Evolutionary conservation across 345 rosid species (phyloP), one percentile per base, ranked within the genome.

Genomic region (Populus nigra): DNA sequence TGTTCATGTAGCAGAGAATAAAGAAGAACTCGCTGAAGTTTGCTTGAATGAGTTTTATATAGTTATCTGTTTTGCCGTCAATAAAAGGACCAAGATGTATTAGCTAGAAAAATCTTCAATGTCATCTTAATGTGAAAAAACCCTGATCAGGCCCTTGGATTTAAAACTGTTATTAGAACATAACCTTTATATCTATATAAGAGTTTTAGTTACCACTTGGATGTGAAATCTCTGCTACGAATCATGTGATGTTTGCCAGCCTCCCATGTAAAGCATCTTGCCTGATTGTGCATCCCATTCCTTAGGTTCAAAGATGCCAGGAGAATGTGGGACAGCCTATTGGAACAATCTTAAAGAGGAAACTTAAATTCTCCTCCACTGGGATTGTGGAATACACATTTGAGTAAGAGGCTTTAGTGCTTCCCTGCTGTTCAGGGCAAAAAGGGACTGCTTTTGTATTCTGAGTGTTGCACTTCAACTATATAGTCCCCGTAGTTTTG

Each of bases 351-450:
- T 47, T 76, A 23, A 63, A n/a, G n/a, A 20, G 59, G 68, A 8
- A 63, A 63, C 69, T 33, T 36, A 11, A 41, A 31, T 72, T 50
- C 10, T 65, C 69, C 38, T 47, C 15, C 62, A 50, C n/a, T 57
- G 50, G 66, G 69, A 76, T 70, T 79, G 67, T 85, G 90, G 87
- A 87, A 85, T 82, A 80, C 88, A 84, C 88, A 87, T 87, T 87
- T 87, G 85, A 85, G 90, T 86, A 84, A 84, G 88, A 87, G 73
- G 90, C 87, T 38, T 80, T 83, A 71, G 77, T 59, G 71, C 29
- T 50, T 38, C 55, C 47, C 29, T 67, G 38, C 43, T 57, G 17
- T 49, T 41, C 38, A 39, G 65, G 36, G n/a, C 31, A 17, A 50
- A 61, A 35, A 45, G 73, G 6, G 68, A 41, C 66, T 47, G 31